Conservation (phyloP, 192 early-diverging fungal species). For the Haplosporangium gracile region DNA sequence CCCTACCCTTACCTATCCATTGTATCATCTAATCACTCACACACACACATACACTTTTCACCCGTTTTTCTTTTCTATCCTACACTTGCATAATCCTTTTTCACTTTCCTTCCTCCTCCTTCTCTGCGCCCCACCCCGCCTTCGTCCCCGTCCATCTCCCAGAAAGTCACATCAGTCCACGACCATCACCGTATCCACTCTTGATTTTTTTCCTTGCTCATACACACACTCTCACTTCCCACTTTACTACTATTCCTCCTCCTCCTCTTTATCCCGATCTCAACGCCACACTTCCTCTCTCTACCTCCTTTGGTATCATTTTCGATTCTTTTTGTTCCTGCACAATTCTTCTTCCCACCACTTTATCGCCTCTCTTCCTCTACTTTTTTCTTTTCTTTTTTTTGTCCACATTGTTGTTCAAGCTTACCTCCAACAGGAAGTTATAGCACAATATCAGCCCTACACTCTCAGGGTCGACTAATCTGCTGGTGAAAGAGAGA, state of each 20-base stretch:
- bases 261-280: neutral
- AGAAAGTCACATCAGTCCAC: neutral
- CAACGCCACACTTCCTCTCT: neutral
- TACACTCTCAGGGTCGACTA: neutral
- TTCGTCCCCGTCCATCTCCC: neutral
- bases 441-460: neutral
- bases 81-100: neutral
- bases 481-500: neutral
- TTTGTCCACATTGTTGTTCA: neutral
- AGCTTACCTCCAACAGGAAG: neutral
- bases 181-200: neutral
- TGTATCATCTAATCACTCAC: neutral
- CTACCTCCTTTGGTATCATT: neutral
- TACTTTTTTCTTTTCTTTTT: constrained; percentile 9
- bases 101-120: neutral
- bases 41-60: neutral
- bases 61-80: neutral
- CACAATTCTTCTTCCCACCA: neutral
- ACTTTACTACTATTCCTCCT: neutral
- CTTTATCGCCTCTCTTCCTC: neutral
- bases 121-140: neutral
- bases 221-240: neutral
- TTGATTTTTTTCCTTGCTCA: neutral
- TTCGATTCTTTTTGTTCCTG: neutral
- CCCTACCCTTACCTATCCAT: constrained; percentile 1